phyloP scores from a whole-genome alignment of 1,284 basidiomycete genomes.

The Pascua guehoae region DNA sequence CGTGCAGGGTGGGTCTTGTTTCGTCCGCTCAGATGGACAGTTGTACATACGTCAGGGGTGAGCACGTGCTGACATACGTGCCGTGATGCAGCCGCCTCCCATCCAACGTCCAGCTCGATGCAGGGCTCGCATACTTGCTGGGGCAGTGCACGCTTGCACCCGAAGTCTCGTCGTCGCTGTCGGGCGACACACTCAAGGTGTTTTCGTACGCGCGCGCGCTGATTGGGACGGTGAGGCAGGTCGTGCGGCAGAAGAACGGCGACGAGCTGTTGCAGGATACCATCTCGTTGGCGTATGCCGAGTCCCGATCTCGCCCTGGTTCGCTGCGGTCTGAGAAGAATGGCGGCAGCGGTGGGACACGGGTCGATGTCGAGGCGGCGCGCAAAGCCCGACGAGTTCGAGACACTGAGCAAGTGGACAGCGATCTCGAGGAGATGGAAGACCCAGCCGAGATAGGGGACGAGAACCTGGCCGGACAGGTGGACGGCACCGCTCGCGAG shows the following conservation, averaged over 20 bases:
- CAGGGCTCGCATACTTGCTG: neutral
- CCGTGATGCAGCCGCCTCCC: conserved; percentile 8
- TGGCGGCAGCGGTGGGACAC: no score
- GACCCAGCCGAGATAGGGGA: neutral
- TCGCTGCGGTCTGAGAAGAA: no score
- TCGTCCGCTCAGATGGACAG: no score
- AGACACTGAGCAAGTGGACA: neutral
- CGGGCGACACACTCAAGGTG: conserved; percentile 1
- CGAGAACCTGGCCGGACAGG: no score
- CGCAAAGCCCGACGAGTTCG: no score
- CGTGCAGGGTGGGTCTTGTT: no score
- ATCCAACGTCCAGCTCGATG: conserved; percentile 7
- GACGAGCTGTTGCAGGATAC: conserved; percentile 18
- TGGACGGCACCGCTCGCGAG: neutral
- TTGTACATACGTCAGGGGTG: no score
- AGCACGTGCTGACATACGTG: no score
- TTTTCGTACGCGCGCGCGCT: neutral
- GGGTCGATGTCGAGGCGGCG: no score
- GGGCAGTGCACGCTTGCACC: neutral
- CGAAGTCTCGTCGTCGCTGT: neutral
- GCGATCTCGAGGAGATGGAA: neutral
- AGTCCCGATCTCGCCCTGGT: no score
- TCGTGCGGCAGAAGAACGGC: conserved; percentile 11
- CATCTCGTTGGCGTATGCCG: conserved; percentile 3
- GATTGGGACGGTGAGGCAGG: conserved; percentile 3